Conservation (phyloP, 140 eudicot genomes). For the Erigeron philadelphicus region DNA sequence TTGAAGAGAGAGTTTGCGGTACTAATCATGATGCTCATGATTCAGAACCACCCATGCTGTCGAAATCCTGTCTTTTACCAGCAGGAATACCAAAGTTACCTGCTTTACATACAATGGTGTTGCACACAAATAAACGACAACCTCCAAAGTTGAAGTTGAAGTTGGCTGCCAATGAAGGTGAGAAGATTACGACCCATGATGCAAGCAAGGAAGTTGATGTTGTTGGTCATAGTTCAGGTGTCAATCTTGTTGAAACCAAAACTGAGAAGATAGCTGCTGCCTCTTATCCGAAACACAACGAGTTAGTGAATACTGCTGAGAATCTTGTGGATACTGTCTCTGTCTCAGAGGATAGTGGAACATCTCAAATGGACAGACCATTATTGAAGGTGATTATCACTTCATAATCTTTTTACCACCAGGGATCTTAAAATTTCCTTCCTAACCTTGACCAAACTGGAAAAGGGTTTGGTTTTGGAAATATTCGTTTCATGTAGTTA, state of each 20-base stretch:
- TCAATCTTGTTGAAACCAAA: constrained; percentile 14
- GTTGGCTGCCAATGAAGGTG: constrained; percentile 20
- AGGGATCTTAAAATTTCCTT: not conserved
- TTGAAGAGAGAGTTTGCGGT: constrained; percentile 21
- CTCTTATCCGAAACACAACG: constrained; percentile 22
- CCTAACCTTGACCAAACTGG: not conserved
- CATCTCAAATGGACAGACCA: constrained; percentile 42
- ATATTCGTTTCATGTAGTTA: not conserved
- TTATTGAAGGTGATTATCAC: constrained; percentile 46
- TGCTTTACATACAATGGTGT: constrained; percentile 11
- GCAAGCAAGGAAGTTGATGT: constrained; percentile 18
- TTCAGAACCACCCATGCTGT: constrained; percentile 2
- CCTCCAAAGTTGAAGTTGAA: constrained; percentile 17
- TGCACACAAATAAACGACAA: constrained; percentile 14
- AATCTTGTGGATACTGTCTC: constrained; percentile 37
- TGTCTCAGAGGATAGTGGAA: constrained; percentile 39
- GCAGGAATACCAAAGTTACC: constrained; percentile 16
- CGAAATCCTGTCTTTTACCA: constrained; percentile 11
- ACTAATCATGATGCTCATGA: constrained; percentile 24
- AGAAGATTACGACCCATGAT: constrained; percentile 21
- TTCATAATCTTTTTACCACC: not conserved
- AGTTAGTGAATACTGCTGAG: constrained; percentile 21
- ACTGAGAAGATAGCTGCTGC: constrained; percentile 15
- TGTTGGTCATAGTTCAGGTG: constrained; percentile 14
- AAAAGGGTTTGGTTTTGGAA: not conserved